A percentile compares a stretch with the other conserved stretches of the same genome.
Evolutionary conservation across 2,329 filamentous ascomycete species (phyloP).

Genomic region (Phaeosphaeriaceae sp.): DNA sequence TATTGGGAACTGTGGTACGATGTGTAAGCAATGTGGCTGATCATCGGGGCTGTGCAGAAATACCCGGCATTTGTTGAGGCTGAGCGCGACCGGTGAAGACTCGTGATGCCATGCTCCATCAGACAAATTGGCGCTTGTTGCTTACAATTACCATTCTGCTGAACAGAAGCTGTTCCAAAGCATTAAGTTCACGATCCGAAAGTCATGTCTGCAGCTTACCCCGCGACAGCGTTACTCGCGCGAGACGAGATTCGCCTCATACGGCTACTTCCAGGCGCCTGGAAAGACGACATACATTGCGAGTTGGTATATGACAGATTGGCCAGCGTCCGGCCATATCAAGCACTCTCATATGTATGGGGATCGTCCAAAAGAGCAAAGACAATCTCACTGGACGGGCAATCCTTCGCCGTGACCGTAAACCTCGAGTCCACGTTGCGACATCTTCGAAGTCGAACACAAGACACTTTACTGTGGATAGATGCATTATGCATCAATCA

Average conservation of each 20-base stretch:
- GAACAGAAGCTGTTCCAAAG: too few species aligned
- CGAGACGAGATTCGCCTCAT: conserved; percentile 8
- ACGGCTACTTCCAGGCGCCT: conserved; percentile 14
- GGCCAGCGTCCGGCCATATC: conserved; percentile 5
- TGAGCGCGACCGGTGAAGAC: too few species aligned
- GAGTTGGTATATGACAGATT: conserved; percentile 4
- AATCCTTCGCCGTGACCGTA: conserved; percentile 9
- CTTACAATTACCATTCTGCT: too few species aligned
- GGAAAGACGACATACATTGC: conserved; percentile 17
- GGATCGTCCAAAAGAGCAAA: conserved; percentile 6
- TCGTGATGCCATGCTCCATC: too few species aligned
- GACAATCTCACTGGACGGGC: conserved; percentile 7
- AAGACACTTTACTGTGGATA: conserved; percentile 16
- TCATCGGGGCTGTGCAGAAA: too few species aligned
- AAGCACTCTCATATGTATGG: conserved; percentile 25
- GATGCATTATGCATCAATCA: conserved; percentile 34
- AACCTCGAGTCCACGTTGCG: conserved; percentile 21
- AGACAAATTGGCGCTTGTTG: too few species aligned
- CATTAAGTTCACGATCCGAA: too few species aligned
- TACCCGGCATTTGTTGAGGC: too few species aligned
- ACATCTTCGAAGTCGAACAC: conserved; percentile 13
- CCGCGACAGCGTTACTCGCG: too few species aligned
- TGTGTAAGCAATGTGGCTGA: too few species aligned
- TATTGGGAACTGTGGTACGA: too few species aligned
- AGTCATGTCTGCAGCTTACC: too few species aligned